Evolutionary conservation across 31 red algal species (phyloP).

Genomic region (Asparagopsis taxiformis): DNA sequence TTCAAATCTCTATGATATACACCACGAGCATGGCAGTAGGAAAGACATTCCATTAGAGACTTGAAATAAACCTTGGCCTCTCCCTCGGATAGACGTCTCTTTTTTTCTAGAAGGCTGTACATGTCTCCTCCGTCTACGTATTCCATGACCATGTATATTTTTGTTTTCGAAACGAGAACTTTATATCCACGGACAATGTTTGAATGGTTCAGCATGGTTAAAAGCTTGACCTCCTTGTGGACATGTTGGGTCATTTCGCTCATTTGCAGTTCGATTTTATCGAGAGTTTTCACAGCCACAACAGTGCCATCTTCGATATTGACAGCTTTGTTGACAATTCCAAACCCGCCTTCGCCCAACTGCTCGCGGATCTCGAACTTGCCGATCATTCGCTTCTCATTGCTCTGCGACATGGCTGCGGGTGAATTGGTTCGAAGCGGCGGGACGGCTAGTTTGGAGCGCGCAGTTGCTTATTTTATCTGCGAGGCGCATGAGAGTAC

Average conservation of each 20-base stretch:
- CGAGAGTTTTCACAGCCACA: conserved; percentile 85
- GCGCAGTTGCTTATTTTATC: too few species aligned
- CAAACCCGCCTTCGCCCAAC: conserved; percentile 64
- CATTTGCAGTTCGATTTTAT: conserved; percentile 64
- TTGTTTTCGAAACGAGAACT: conserved; percentile 56
- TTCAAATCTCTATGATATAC: conserved; percentile 88
- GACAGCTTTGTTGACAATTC: conserved; percentile 45
- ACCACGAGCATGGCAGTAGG: conserved; percentile 80
- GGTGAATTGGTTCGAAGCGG: too few species aligned
- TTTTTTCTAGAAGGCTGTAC: conserved; percentile 43
- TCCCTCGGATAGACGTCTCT: conserved; percentile 28
- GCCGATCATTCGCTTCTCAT: too few species aligned
- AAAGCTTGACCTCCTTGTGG: conserved; percentile 79
- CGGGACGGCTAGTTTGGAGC: too few species aligned
- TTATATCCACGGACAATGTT: conserved; percentile 76
- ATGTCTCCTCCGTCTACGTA: conserved; percentile 90
- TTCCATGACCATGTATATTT: conserved; percentile 88
- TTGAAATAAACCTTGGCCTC: conserved; percentile 66
- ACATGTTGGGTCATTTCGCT: conserved; percentile 61
- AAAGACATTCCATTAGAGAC: conserved; percentile 67
- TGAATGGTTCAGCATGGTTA: conserved; percentile 73
- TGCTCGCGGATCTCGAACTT: conserved; percentile 49
- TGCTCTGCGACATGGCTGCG: too few species aligned
- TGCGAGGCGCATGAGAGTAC: too few species aligned
- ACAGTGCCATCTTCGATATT: conserved; percentile 50